phyloP scores from a whole-genome alignment of 2,329 filamentous ascomycete genomes.

The Pseudogymnoascus sp. region DNA sequence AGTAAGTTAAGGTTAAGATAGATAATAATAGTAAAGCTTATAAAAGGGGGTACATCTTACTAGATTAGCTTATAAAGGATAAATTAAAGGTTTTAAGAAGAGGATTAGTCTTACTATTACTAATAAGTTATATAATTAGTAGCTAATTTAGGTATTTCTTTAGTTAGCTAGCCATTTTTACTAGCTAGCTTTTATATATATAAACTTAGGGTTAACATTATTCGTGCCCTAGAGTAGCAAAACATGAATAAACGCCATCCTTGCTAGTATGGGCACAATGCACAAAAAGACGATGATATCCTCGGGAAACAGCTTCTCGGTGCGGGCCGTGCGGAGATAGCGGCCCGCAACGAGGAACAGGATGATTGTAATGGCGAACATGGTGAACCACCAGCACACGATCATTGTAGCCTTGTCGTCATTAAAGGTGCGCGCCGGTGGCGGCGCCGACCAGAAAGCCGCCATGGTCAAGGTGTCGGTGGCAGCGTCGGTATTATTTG shows the following conservation, averaged over 20 bases:
- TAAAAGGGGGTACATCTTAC: too few relatives aligned
- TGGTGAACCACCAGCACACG: slow-evolving; percentile 92
- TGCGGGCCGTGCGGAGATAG: slow-evolving; percentile 78
- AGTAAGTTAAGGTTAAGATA: too few relatives aligned
- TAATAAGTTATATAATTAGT: too few relatives aligned
- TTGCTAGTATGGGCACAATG: slow-evolving; percentile 68
- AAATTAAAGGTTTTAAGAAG: too few relatives aligned
- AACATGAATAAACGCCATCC: slow-evolving; percentile 83
- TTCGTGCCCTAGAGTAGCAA: slow-evolving; percentile 87
- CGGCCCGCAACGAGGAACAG: slow-evolving; percentile 72
- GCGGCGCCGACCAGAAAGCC: slow-evolving; percentile 45
- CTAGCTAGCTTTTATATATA: too few relatives aligned
- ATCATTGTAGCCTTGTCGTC: slow-evolving; percentile 80
- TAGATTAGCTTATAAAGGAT: too few relatives aligned
- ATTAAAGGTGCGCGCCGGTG: slow-evolving; percentile 23
- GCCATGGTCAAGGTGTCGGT: slow-evolving; percentile 32
- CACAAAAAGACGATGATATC: slow-evolving; percentile 79
- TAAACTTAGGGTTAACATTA: too few relatives aligned
- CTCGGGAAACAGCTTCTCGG: slow-evolving; percentile 76
- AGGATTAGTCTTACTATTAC: too few relatives aligned
- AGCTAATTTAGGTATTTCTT: too few relatives aligned
- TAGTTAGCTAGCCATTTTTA: too few relatives aligned
- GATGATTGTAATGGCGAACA: slow-evolving; percentile 77
- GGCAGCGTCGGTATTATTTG: slow-evolving; percentile 31
- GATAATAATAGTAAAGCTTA: too few relatives aligned